Percentiles rank a stretch among this genome's conserved stretches.
phyloP scores from a whole-genome alignment of 106 monocot genomes.

The Platanthera guangdongensis region DNA sequence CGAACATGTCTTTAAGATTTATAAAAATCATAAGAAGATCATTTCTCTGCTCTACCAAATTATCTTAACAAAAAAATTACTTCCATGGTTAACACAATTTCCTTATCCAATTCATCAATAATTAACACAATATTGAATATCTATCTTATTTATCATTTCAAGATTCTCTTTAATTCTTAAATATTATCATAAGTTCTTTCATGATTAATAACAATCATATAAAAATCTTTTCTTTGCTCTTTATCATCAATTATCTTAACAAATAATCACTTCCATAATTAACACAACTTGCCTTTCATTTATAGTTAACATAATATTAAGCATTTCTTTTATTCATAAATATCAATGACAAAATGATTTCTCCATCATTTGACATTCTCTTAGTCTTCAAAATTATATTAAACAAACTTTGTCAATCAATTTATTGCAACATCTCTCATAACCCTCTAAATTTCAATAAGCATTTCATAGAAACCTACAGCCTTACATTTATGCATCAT shows the following conservation, averaged over 20 bases:
- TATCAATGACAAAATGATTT: not conserved
- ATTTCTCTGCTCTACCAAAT: no score
- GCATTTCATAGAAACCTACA: not conserved
- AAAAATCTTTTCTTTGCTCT: not conserved
- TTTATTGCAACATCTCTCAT: not conserved
- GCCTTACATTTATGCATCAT: not conserved
- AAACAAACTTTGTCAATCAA: not conserved
- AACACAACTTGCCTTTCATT: not conserved
- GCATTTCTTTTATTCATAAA: not conserved
- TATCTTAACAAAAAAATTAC: no score
- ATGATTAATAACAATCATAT: not conserved
- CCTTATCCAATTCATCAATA: no score
- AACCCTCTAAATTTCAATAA: not conserved
- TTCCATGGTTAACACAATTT: no score
- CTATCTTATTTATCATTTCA: no score
- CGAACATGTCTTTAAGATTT: no score
- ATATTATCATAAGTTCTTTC: not conserved
- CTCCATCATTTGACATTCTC: not conserved
- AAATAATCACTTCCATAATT: not conserved
- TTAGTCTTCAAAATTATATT: not conserved
- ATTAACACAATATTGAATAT: no score
- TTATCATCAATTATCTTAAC: not conserved
- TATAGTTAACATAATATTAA: not conserved
- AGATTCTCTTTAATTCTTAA: no score
- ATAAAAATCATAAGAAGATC: no score